These are phyloP conservation scores for Trichosanthes truncata DNA, from an alignment of 306 rosid genomes.

Conservation along the genomic window DNA sequence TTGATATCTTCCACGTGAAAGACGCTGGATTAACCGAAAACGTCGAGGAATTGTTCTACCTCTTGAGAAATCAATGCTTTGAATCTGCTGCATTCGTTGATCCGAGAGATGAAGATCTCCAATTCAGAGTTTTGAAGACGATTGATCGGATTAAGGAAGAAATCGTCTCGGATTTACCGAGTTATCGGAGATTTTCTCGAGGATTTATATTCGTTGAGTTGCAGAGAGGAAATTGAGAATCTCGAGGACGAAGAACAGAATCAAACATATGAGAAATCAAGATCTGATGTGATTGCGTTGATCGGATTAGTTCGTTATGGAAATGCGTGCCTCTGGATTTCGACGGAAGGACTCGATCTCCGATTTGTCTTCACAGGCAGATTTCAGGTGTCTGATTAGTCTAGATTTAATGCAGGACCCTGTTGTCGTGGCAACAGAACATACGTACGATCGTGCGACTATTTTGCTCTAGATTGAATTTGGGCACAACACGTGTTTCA, in stretches of 20 bases:
- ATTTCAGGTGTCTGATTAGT: constrained; percentile 74
- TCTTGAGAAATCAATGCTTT: constrained; percentile 48
- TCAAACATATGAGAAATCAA: constrained; percentile 49
- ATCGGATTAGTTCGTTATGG: constrained; percentile 69
- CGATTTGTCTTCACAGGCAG: constrained; percentile 41
- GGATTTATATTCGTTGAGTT: constrained; percentile 45
- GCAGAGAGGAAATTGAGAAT: constrained; percentile 63
- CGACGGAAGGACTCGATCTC: constrained; percentile 19
- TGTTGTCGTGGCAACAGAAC: constrained; percentile 87
- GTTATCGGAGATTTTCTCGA: constrained; percentile 35
- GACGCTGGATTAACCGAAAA: constrained; percentile 51
- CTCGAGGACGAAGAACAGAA: constrained; percentile 63
- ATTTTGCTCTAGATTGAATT: constrained; percentile 72
- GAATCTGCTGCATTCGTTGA: constrained; percentile 23
- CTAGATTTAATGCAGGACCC: constrained; percentile 80
- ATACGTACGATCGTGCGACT: constrained; percentile 75
- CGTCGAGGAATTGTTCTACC: constrained; percentile 43
- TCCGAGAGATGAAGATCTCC: constrained; percentile 31
- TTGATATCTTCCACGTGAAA: constrained; percentile 57
- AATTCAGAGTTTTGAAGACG: constrained; percentile 30
- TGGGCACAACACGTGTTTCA: constrained; percentile 88
- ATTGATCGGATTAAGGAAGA: constrained; percentile 58
- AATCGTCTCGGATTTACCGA: constrained; percentile 43
- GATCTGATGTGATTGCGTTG: constrained; percentile 46
- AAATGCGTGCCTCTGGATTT: constrained; percentile 46